These are phyloP conservation scores for Scleromitrula shiraiana DNA, from an alignment of 2,329 filamentous ascomycete species.

Conservation along the genomic window DNA sequence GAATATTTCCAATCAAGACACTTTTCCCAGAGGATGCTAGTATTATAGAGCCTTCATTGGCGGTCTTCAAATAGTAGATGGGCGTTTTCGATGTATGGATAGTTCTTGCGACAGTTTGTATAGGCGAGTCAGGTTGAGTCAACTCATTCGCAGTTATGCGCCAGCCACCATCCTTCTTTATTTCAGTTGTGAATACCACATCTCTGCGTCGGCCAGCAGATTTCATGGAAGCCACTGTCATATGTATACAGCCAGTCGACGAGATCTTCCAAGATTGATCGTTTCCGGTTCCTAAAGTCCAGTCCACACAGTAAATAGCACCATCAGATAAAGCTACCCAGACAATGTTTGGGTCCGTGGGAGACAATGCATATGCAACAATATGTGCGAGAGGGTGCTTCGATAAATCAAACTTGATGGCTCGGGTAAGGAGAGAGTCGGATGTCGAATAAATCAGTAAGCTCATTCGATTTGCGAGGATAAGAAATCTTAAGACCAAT, in stretches of 20 bases:
- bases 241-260: conserved; percentile 29
- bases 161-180: conserved; percentile 26
- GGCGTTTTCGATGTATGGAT: conserved; percentile 34
- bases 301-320: conserved; percentile 48
- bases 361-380: conserved; percentile 35
- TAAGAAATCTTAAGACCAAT: conserved; percentile 46
- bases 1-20: conserved; percentile 52
- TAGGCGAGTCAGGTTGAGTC: conserved; percentile 25
- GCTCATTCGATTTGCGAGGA: conserved; percentile 66
- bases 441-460: conserved; percentile 74
- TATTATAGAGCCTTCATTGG: conserved; percentile 49
- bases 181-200: conserved; percentile 30
- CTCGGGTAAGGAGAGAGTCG: conserved; percentile 72
- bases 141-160: conserved; percentile 30
- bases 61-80: conserved; percentile 42
- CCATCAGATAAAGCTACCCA: conserved; percentile 56
- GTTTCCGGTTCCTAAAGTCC: conserved; percentile 41
- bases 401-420: conserved; percentile 43
- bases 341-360: conserved; percentile 37
- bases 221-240: conserved; percentile 31
- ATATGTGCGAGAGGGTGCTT: conserved; percentile 25
- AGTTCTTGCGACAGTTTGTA: conserved; percentile 26
- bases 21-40: conserved; percentile 45
- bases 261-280: conserved; percentile 35
- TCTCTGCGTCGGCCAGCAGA: conserved; percentile 28